Base-by-base conservation (phyloP, 371 early-diverging fungal species). In the Polyrhizophydium stewartii region DNA sequence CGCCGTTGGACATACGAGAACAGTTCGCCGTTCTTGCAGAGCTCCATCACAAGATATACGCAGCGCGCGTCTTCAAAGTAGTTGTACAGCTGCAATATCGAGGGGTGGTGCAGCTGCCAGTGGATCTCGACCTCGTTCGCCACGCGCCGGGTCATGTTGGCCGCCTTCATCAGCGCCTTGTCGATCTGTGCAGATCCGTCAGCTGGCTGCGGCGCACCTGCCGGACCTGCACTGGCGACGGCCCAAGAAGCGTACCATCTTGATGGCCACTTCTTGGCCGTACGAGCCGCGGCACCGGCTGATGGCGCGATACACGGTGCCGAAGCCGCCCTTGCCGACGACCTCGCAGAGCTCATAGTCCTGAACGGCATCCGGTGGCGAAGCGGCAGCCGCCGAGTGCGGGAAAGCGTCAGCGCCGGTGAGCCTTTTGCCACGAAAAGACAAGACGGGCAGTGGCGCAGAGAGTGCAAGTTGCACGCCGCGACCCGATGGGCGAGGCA, bases 1-100 rank as follows among this genome's bases (percentile, higher is more conserved):
- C 74, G 65, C 0, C 59, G 55, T 46, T 73, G 72, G 19, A 93
- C 72, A 63, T 87, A 84, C 51, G 75, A 64, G 66, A 81, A 87
- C 27, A 93, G 68, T 60, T 90, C 89, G 0, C 86, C 87, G 58
- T 84, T 77, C 35, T 68, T 64, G 68, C 93, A 87, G 22, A 82
- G 69, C 73, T 93, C 93, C 75, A 89, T 82, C 33, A 93, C 83
- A 50, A 93, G 69, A 69, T 89, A 91, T 0, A 93, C 87, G 68
- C 80, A 79, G 16, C 81, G 67, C 13, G 71, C 67, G 61, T 85
- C 85, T 59, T 87, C 83, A 63, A 91, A 87, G 62, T 78, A 83
- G 31, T 78, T 85, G 63, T 73, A 72, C 12, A 88, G 68, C 27
- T 67, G 64, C 24, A 86, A 71, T 7, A 88, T 75, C 13, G 73